Evolutionary conservation across 345 rosid genomes (phyloP), one percentile per base, ranked within the genome.

Genomic region (Eucalyptus cloeziana): DNA sequence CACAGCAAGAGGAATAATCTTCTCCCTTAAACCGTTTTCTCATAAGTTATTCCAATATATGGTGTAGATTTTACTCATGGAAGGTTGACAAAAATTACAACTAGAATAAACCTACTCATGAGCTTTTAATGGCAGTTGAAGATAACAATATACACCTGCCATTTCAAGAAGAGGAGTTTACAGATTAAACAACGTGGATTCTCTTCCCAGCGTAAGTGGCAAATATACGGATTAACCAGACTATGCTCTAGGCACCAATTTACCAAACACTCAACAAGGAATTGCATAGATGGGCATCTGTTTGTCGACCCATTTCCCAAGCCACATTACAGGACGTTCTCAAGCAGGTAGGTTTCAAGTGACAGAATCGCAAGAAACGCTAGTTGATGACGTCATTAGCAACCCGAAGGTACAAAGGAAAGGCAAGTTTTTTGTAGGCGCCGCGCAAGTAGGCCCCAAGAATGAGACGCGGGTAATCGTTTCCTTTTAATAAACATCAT

Each of bases 361-460:
- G 19, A 64, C 76, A n/a, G 76, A 64, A 64, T n/a, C 37, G 76
- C 40, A 64, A 64, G 76, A 64, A 64, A 64, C 37, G 2, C 10
- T 64, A 64, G 2, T 64, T n/a, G 37, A n/a, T n/a, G 76, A 64
- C 76, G 21, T n/a, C 76, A 64, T n/a, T 64, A 64, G 76, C 76
- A 64, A 64, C 6, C 10, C 0, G 40, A 64, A n/a, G 33, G 33
- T n/a, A 64, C 76, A 64, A n/a, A 4, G 76, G 10, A 64, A 64
- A 31, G 76, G 76, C 76, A 0, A 64, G 58, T n/a, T n/a, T 64
- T n/a, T 64, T 0, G 76, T 0, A 64, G 2, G 10, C 0, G 40
- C 37, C 76, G 5, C 37, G 5, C 76, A 64, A 64, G 76, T 64
- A 64, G 76, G 76, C 37, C 37, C 76, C 40, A 64, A n/a, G 40